Evolutionary conservation across 2,329 filamentous ascomycete genomes (phyloP), one percentile per base, ranked within the genome.

Genomic region (Cytospora schulzeri): DNA sequence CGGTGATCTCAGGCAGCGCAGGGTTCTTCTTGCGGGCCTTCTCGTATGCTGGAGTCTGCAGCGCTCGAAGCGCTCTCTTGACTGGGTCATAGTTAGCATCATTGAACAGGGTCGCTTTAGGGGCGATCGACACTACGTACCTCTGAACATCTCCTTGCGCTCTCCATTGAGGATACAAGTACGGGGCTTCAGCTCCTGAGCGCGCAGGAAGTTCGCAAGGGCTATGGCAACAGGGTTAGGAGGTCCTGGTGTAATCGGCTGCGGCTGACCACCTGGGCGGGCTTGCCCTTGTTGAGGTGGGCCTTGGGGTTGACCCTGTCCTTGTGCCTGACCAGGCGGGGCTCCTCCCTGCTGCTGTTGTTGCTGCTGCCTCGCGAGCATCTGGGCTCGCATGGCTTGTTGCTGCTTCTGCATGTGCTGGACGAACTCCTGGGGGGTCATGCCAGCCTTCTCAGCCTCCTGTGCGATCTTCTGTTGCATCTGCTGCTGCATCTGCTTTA

Each of bases 101-200:
- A n/a, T n/a, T n/a, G n/a, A 52, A 11, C 62, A 22, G 24, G 31
- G 54, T 24, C 48, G 41, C 19, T 56, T 28, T 51, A 19, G 52
- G n/a, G 56, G 52, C 5, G 5, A 50, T 15, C 14, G 1, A 22
- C 11, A 22, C 8, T 2, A 51, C 60, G 57, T 81, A 94, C 92
- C 93, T 84, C 90, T 91, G 79, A 99, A 98, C 91, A 99, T 96
- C 70, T 99, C 94, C 80, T 97, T 98, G 73, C 95, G 87, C 83
- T 97, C 93, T 72, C 95, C 95, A 70, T 97, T 93, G 69, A 98
- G 85, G 69, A 99, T 96, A 76, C 91, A 94, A 22, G 93, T 97
- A 68, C 95, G 85, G 22, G 86, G 84, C 84, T 99, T 99, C 69
- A 99, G 80, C 66, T 95, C 87, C 79, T 97, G 93, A 65, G 85